Conservation (phyloP, 1,284 basidiomycete genomes). For the Rhodotorula sp. region DNA sequence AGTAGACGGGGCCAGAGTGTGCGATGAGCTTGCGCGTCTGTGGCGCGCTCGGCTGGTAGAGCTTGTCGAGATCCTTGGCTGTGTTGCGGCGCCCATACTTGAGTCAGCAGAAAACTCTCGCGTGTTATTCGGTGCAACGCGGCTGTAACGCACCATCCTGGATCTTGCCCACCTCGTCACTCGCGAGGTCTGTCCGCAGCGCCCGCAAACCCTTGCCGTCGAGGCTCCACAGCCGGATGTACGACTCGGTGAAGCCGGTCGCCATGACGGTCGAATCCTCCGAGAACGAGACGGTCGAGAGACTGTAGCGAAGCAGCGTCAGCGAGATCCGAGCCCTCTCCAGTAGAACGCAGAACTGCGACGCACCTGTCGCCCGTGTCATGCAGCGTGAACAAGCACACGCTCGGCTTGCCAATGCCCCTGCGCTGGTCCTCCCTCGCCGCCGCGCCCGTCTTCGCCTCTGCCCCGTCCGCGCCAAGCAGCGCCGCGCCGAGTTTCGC, state of each 20-base stretch:
- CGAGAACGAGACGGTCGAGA: constrained; percentile 86
- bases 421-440: constrained; percentile 19
- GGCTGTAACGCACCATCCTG: constrained; percentile 59
- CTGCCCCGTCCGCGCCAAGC: background rate
- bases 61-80: constrained; percentile 59
- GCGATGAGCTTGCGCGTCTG: constrained; percentile 91
- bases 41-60: constrained; percentile 71
- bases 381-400: constrained; percentile 89
- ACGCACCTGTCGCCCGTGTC: constrained; percentile 85
- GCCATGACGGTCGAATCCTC: constrained; percentile 92
- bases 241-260: constrained; percentile 93
- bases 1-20: constrained; percentile 95
- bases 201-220: constrained; percentile 86
- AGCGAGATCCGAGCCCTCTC: background rate
- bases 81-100: background rate
- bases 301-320: constrained; percentile 55
- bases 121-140: background rate
- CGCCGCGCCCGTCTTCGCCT: background rate
- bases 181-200: constrained; percentile 71
- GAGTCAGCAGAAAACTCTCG: background rate
- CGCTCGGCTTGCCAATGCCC: constrained; percentile 62
- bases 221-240: constrained; percentile 90
- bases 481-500: constrained; percentile 5
- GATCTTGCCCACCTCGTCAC: constrained; percentile 59
- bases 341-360: background rate